Evolutionary conservation across 2,329 filamentous ascomycete genomes (phyloP).

Genomic region (Cadophora sp.): DNA sequence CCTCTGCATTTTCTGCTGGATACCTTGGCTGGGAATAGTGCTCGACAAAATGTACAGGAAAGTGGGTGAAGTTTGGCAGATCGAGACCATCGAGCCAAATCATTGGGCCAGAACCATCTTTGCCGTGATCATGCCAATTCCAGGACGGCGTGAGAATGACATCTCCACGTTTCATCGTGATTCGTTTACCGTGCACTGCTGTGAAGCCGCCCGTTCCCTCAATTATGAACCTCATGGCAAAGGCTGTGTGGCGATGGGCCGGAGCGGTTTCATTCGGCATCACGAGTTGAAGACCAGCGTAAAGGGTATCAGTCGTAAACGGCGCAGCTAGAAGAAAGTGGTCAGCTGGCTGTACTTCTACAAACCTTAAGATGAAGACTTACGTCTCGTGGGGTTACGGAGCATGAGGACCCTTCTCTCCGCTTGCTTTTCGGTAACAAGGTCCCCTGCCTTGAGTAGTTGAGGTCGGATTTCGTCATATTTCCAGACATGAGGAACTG

Average conservation of each 20-base stretch:
- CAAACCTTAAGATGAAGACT: constrained; percentile 21
- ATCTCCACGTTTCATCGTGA: constrained; percentile 59
- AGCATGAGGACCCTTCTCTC: constrained; percentile 53
- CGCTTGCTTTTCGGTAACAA: constrained; percentile 50
- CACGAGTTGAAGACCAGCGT: constrained; percentile 62
- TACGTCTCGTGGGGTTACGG: constrained; percentile 48
- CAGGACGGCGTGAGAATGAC: constrained; percentile 64
- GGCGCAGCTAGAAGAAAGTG: constrained; percentile 51
- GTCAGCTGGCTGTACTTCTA: too few relatives aligned
- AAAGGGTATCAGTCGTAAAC: constrained; percentile 64
- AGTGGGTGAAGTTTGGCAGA: constrained; percentile 57
- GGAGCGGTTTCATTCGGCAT: constrained; percentile 62
- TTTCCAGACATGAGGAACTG: constrained; percentile 50
- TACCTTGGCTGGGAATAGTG: constrained; percentile 56
- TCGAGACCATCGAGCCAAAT: constrained; percentile 66
- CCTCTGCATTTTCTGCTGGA: constrained; percentile 54
- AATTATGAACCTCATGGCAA: constrained; percentile 64
- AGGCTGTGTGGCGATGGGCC: constrained; percentile 62
- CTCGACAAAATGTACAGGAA: constrained; percentile 61
- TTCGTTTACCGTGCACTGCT: constrained; percentile 60
- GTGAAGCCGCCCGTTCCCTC: constrained; percentile 63
- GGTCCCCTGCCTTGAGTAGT: constrained; percentile 46
- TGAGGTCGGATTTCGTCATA: constrained; percentile 46
- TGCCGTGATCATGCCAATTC: constrained; percentile 68
- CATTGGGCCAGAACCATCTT: constrained; percentile 59